Conservation (phyloP, 176 grass and related monocot species). For the Rhynchospora breviuscula region DNA sequence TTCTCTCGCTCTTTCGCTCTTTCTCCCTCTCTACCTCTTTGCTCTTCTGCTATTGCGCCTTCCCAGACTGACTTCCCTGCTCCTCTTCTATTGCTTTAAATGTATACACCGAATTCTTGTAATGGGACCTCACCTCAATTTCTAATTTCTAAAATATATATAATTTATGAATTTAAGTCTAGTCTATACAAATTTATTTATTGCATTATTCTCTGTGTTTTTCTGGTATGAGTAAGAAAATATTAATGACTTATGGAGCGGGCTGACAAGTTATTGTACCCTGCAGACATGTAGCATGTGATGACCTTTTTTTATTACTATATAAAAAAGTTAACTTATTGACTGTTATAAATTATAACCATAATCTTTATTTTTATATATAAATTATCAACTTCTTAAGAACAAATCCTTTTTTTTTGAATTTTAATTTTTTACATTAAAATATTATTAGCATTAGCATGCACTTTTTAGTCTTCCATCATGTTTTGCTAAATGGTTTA, state of each 20-base stretch:
- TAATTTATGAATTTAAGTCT: neutral
- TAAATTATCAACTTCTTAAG: too few relatives aligned
- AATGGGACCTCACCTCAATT: neutral
- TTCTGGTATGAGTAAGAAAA: neutral
- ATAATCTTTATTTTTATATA: too few relatives aligned
- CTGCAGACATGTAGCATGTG: neutral
- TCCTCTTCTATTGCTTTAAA: neutral
- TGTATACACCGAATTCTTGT: neutral
- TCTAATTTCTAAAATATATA: neutral
- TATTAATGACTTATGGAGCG: neutral
- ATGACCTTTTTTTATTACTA: too few relatives aligned
- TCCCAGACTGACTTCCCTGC: neutral
- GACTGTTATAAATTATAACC: too few relatives aligned
- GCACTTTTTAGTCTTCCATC: too few relatives aligned
- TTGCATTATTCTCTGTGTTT: neutral
- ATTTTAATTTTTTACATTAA: neutral
- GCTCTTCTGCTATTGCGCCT: neutral
- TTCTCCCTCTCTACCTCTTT: conserved; percentile 19
- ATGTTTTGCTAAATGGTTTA: neutral
- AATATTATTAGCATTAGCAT: neutral
- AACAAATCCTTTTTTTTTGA: neutral
- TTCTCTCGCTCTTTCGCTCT: conserved; percentile 44
- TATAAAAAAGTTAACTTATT: neutral
- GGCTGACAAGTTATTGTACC: neutral
- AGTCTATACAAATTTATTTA: neutral